Percentiles rank a stretch among this genome's conserved stretches.
phyloP scores from a whole-genome alignment of 129 eudicot genomes.

The Glebionis coronaria region DNA sequence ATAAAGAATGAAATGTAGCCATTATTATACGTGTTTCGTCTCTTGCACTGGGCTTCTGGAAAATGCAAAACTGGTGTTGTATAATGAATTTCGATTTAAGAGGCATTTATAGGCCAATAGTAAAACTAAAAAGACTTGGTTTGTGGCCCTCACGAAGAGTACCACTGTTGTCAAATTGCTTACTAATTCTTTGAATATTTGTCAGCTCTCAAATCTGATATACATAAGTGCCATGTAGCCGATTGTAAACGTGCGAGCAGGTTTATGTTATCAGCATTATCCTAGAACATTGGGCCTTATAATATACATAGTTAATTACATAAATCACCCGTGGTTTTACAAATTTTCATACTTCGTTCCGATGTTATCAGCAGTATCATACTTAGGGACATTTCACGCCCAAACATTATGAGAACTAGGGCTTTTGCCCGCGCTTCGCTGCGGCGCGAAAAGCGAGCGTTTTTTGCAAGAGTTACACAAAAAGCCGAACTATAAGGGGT shows the following conservation, averaged over 20 bases:
- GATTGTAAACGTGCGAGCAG: slow-evolving; percentile 32
- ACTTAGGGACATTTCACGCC: no score
- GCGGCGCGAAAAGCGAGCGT: no score
- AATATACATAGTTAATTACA: not conserved
- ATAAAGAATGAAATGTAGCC: slow-evolving; percentile 28
- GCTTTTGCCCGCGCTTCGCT: no score
- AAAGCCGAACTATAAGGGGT: no score
- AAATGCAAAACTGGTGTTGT: not conserved
- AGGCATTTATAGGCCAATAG: slow-evolving; percentile 29
- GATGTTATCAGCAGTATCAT: no score
- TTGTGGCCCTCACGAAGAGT: slow-evolving; percentile 51
- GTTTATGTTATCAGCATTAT: slow-evolving; percentile 19
- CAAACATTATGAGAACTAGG: no score
- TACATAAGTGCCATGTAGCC: slow-evolving; percentile 8
- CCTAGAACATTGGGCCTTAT: not conserved
- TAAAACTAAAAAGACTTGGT: slow-evolving; percentile 8
- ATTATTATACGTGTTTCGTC: slow-evolving; percentile 25
- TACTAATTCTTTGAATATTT: not conserved
- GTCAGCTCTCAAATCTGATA: not conserved
- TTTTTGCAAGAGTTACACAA: no score
- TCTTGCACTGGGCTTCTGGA: not conserved
- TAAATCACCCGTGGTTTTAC: no score
- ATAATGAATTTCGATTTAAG: slow-evolving; percentile 8
- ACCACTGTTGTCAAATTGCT: not conserved
- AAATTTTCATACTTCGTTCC: no score